phyloP scores from a whole-genome alignment of 257 asterid genomes.

The Galeopsis tetrahit region DNA sequence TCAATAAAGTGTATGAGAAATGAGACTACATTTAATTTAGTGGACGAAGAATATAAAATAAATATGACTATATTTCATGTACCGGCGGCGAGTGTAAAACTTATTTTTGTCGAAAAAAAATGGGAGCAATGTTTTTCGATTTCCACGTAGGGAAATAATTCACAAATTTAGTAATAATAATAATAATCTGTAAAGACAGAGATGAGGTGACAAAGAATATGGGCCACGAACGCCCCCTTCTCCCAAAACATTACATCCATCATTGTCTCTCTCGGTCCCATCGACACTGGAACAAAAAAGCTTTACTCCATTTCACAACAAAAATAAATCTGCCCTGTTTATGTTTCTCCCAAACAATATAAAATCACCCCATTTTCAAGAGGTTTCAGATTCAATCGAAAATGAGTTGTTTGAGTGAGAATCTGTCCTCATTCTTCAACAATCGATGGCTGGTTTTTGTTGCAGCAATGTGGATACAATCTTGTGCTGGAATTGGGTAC shows the following conservation, averaged over 20 bases:
- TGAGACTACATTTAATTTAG: no score
- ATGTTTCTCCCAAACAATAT: background rate
- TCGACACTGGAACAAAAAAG: background rate
- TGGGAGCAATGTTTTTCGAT: no score
- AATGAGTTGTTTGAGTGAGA: slow-evolving; percentile 44
- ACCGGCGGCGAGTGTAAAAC: no score
- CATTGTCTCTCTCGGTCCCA: slow-evolving; percentile 2
- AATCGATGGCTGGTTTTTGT: slow-evolving; percentile 93
- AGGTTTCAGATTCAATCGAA: background rate
- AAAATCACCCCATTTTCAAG: slow-evolving; percentile 5
- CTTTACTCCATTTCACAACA: background rate
- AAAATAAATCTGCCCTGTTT: background rate
- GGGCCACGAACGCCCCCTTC: background rate
- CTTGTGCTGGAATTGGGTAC: slow-evolving; percentile 89
- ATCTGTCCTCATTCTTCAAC: slow-evolving; percentile 41
- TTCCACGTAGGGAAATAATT: no score
- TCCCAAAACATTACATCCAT: slow-evolving; percentile 23
- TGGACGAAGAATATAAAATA: no score
- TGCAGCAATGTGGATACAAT: slow-evolving; percentile 95
- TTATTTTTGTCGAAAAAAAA: no score
- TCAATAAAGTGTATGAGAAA: no score
- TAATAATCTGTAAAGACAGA: no score
- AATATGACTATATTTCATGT: no score
- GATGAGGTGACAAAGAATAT: background rate
- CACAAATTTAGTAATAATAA: no score